phyloP scores from a whole-genome alignment of 768 basidiomycete species.

The Leccinum longicurvipes region DNA sequence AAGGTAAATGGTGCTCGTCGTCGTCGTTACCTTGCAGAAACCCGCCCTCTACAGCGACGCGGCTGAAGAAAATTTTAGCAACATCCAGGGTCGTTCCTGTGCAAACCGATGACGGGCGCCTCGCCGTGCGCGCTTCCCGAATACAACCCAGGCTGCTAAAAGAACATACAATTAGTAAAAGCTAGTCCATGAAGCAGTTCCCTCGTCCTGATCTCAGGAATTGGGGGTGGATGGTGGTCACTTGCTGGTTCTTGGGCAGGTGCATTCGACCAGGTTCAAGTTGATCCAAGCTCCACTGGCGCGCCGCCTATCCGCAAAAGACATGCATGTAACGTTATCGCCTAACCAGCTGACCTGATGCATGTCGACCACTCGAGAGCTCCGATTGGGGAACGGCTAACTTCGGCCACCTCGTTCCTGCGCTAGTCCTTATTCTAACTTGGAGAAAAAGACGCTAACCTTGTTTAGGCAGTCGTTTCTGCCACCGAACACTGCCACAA shows the following conservation, averaged over 20 bases:
- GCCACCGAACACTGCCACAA: neutral
- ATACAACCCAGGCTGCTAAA: neutral
- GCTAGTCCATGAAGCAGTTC: neutral
- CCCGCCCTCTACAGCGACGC: neutral
- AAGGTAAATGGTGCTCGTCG: neutral
- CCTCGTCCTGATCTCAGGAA: neutral
- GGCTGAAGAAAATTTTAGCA: neutral
- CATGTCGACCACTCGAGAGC: neutral
- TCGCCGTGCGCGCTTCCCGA: neutral
- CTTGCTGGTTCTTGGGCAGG: neutral
- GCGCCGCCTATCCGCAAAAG: neutral
- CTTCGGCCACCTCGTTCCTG: neutral
- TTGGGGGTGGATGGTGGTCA: neutral
- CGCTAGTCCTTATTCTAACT: neutral
- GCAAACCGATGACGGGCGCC: neutral
- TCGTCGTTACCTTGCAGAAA: neutral
- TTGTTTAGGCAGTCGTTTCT: neutral
- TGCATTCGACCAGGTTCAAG: neutral
- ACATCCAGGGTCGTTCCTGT: conserved; percentile 5
- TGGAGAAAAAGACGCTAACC: neutral
- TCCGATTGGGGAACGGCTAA: neutral
- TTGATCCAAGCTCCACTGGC: neutral
- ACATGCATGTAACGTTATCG: neutral
- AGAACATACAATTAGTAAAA: neutral
- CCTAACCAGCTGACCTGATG: neutral